These are phyloP conservation scores for Saccharomyces hybrid DNA, from an alignment of 1,139 yeast species.

Conservation along the genomic window DNA sequence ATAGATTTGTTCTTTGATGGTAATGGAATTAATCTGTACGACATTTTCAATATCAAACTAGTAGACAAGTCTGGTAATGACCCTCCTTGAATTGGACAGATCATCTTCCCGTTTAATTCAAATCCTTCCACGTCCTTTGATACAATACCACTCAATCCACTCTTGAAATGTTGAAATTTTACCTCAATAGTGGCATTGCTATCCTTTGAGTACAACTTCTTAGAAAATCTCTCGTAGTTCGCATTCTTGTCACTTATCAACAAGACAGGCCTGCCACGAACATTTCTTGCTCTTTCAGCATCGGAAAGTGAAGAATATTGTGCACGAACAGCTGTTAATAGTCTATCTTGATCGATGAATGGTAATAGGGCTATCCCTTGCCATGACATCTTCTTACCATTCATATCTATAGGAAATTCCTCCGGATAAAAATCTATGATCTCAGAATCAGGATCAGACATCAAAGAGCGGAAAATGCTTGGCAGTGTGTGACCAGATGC, in stretches of 20 bases:
- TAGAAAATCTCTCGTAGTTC: constrained; percentile 28
- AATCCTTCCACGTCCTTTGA: constrained; percentile 39
- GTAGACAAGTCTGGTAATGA: constrained; percentile 52
- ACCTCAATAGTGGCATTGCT: constrained; percentile 26
- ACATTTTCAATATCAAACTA: constrained; percentile 46
- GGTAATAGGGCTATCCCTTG: constrained; percentile 89
- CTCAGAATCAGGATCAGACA: constrained; percentile 74
- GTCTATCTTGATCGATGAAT: constrained; percentile 73
- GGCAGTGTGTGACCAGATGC: constrained; percentile 93
- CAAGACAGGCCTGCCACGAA: constrained; percentile 53
- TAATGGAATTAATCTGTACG: constrained; percentile 53
- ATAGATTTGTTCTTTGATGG: constrained; percentile 62
- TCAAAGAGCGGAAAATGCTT: constrained; percentile 68
- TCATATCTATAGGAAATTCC: constrained; percentile 86
- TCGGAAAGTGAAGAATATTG: constrained; percentile 59
- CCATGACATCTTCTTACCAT: constrained; percentile 93
- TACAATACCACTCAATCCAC: constrained; percentile 65
- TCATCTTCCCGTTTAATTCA: constrained; percentile 38
- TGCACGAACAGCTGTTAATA: constrained; percentile 55
- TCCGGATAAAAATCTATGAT: constrained; percentile 89
- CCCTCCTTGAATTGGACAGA: constrained; percentile 51
- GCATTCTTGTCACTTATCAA: constrained; percentile 50
- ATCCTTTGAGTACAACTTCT: constrained; percentile 30
- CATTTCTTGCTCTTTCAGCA: constrained; percentile 64
- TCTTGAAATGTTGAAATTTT: constrained; percentile 40